A percentile compares a stretch with the other conserved stretches of the same genome.
Conservation (phyloP, 345 rosid species). For the Citrus hindsii region DNA sequence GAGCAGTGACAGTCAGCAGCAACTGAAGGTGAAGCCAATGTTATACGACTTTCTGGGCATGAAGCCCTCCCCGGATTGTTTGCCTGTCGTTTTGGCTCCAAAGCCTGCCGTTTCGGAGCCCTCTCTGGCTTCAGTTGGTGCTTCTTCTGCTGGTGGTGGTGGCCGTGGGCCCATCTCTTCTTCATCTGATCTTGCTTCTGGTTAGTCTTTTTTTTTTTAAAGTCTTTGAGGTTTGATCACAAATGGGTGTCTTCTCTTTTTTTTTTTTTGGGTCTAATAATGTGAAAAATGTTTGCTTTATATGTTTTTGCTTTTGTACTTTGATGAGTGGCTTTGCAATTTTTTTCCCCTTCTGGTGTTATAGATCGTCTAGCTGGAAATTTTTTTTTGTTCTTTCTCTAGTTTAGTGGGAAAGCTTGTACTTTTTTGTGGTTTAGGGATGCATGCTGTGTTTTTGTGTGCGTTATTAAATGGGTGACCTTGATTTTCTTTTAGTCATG, state of each 20-base stretch:
- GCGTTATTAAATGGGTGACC: neutral
- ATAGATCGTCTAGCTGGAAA: neutral
- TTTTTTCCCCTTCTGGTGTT: neutral
- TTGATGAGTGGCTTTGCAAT: conserved; percentile 2
- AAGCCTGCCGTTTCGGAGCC: conserved; percentile 32
- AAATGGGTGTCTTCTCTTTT: neutral
- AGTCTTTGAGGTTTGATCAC: neutral
- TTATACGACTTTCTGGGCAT: conserved; percentile 88
- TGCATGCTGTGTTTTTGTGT: neutral
- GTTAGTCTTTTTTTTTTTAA: conserved; percentile 25
- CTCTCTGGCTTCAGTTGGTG: conserved; percentile 43
- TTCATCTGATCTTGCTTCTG: conserved; percentile 82
- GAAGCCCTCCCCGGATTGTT: conserved; percentile 36
- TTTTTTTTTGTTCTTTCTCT: neutral
- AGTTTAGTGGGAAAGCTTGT: neutral
- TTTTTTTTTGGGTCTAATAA: neutral
- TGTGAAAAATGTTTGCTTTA: neutral
- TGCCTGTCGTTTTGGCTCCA: conserved; percentile 34
- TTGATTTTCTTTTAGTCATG: conserved; percentile 15
- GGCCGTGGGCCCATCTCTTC: conserved; percentile 66
- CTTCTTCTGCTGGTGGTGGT: conserved; percentile 59
- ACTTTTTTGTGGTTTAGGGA: neutral
- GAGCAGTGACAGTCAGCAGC: conserved; percentile 16
- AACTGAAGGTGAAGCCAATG: conserved; percentile 49
- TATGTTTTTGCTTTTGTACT: neutral